Base-by-base conservation (phyloP, 2,329 filamentous ascomycete genomes). In the Xylaria sp. region DNA sequence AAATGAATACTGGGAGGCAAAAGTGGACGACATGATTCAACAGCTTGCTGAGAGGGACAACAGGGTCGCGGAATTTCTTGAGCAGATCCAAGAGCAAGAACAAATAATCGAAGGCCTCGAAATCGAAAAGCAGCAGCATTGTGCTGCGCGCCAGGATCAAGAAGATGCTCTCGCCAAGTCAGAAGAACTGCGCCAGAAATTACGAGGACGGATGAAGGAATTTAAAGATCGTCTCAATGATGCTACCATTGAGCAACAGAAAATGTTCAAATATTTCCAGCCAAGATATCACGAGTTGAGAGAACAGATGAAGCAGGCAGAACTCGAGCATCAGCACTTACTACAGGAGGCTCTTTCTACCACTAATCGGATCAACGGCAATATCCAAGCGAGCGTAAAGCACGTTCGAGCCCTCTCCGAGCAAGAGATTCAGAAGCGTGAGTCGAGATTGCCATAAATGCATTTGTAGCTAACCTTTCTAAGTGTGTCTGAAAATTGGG, bases 201-300 rank as follows among this genome's bases (percentile, higher is more conserved):
- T 83, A 1, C 74, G 81, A 57, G 79, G 80, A 10, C 85, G 80
- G 65, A 74, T 80, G 52, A 76, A 75, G 6, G 72, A 72, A 1
- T 82, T 79, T 67, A 81, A 76, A 63, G 71, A 74, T 2, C 81
- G 81, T 18, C 74, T 88, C n/a, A 85, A 86, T 64, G 77, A 82
- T 57, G 82, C 83, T 1, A 82, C 84, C 9, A 69, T 73, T 1
- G 85, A 87, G 66, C 85, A 87, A 34, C 83, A 86, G 65, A 74
- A 74, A 5, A 76, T 87, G 1, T 85, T 80, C 70, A 74, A 69
- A 3, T 76, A 77, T 48, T 78, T 79, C 9, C 79, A 76, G 51
- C 62, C 76, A 1, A 77, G 76, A 51, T 82, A 80, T 61, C 68
- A 82, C 18, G 69, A 80, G 2, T 73, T 79, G 0, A 78, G 81